Evolutionary conservation across 2,329 filamentous ascomycete species (phyloP), one percentile per base, ranked within the genome.

Genomic region (Podosphaera xanthii): DNA sequence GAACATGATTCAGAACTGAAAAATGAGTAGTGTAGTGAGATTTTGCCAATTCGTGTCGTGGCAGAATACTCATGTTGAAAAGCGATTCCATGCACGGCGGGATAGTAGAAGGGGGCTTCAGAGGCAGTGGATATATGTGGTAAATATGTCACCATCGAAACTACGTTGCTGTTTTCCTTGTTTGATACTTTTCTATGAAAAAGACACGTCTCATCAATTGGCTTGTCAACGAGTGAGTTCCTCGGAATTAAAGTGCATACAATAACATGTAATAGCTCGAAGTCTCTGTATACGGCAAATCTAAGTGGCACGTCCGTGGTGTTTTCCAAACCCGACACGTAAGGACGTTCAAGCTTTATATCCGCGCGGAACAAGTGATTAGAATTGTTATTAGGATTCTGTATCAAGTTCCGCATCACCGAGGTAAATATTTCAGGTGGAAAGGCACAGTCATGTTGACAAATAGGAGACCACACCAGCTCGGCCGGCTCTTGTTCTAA

Each of bases 91-190:
- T 76, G 77, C 31, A 94, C 83, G 58, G 78, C 76, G 31, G 91
- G 91, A 68, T 96, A 90, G 70, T 96, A 97, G 71, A 86, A 95
- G 0, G 91, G 91, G 62, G 92, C 77, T 2, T 84, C 77, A 12
- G 78, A 74, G 9, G 77, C 72, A 1, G 73, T 72, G 38, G 75
- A 69, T 7, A 81, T 75, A 70, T 95, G 89, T 6, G 91, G 88
- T 4, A 86, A 75, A 69, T 94, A 95, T 40, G 94, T 70, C 14
- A 94, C 80, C 58, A 91, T 71, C 38, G 76, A 78, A 36, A 72
- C 71, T 46, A 66, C 61, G 22, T 67, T 64, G 49, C n/a, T 14
- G 22, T 2, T 31, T 2, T 1, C 1, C 59, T 68, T 65, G 46
- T 61, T 63, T 65, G 34, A 67, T 66, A 30, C 61, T 14, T 66